phyloP scores from a whole-genome alignment of 768 basidiomycete genomes.

The Lactifluus piperatus region DNA sequence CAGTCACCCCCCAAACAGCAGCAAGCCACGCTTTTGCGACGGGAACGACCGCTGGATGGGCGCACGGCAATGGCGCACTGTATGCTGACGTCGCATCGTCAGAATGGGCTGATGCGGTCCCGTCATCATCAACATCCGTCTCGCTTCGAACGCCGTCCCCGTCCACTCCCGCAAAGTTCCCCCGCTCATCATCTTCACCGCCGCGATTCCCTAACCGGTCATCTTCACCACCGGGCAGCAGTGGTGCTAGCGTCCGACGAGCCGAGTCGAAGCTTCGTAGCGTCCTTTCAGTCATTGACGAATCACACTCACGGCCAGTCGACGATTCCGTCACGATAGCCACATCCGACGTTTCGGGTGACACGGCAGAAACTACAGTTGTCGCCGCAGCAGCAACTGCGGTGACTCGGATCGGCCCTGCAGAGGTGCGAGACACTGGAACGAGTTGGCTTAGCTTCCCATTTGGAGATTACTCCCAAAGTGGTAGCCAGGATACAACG shows the following conservation, averaged over 20 bases:
- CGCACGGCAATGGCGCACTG: conserved; percentile 18
- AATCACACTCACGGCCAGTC: conserved; percentile 31
- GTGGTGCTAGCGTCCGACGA: conserved; percentile 24
- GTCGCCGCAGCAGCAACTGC: background rate
- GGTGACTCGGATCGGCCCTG: background rate
- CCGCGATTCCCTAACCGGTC: conserved; percentile 8
- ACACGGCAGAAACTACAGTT: background rate
- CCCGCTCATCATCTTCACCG: conserved; percentile 47
- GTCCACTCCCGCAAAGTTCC: background rate
- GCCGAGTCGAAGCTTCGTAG: conserved; percentile 57
- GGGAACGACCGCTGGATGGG: conserved; percentile 21
- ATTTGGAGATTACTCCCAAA: conserved; percentile 34
- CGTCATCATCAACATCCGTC: conserved; percentile 22
- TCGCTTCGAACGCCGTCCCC: conserved; percentile 11
- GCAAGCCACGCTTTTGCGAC: conserved; percentile 14
- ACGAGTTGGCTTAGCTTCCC: conserved; percentile 33
- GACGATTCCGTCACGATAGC: background rate
- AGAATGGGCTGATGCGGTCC: conserved; percentile 40
- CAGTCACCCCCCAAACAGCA: conserved; percentile 30
- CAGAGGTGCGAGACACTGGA: conserved; percentile 24
- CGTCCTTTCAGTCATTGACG: conserved; percentile 66
- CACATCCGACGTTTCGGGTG: background rate
- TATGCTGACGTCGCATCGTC: conserved; percentile 30
- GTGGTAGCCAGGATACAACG: conserved; percentile 34
- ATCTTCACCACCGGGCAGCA: conserved; percentile 17